phyloP scores from a whole-genome alignment of 306 rosid species.

The Glycine latifolia region DNA sequence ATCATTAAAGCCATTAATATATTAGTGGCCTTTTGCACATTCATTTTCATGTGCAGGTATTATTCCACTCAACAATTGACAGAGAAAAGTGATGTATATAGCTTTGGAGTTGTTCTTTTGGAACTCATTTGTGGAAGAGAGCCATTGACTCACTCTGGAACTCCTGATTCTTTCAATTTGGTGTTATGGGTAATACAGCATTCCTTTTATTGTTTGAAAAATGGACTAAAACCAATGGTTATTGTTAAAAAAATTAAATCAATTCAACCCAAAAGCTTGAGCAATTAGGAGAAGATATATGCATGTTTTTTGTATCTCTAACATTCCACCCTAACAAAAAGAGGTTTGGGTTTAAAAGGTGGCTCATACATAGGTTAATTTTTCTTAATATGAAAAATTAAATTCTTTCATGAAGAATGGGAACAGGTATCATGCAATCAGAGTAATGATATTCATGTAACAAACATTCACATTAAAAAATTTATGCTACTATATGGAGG shows the following conservation, averaged over 20 bases:
- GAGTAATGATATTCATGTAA: too few species aligned
- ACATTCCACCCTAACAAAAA: neutral
- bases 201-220: constrained; percentile 7
- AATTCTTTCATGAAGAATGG: too few species aligned
- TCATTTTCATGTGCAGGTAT: constrained; percentile 57
- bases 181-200: constrained; percentile 80
- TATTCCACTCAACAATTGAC: constrained; percentile 88
- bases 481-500: too few species aligned
- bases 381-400: too few species aligned
- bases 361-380: too few species aligned
- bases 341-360: neutral
- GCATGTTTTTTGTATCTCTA: too few species aligned
- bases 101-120: constrained; percentile 91
- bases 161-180: constrained; percentile 92
- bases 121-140: constrained; percentile 98
- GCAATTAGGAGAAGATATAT: neutral
- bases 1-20: neutral
- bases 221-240: neutral
- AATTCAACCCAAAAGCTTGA: neutral
- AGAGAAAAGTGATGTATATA: constrained; percentile 92
- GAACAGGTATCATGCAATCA: too few species aligned
- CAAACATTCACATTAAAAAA: too few species aligned
- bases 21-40: neutral
- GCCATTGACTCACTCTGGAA: constrained; percentile 82
- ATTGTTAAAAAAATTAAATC: neutral